Base-by-base conservation (phyloP, 805 yeast genomes). In the Yarrowia sp. region DNA sequence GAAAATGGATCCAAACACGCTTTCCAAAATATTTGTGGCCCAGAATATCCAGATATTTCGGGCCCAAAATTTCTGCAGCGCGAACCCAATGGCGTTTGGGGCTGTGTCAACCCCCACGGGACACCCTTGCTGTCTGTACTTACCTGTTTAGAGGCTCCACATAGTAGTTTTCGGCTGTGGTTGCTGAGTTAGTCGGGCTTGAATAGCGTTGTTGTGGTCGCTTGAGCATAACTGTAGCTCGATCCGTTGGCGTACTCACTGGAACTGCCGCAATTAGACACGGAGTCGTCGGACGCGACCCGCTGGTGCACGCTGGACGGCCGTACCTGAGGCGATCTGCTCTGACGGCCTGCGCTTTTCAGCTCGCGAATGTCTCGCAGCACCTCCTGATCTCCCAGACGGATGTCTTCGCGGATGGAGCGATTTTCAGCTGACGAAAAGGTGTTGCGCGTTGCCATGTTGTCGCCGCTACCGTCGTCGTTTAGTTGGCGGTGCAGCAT, bases 61-160 rank as follows among this genome's bases (percentile, higher is more conserved):
- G n/a, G n/a, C n/a, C n/a, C n/a, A n/a, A n/a, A n/a, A n/a, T n/a
- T n/a, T n/a, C n/a, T n/a, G n/a, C n/a, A n/a, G n/a, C n/a, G n/a
- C n/a, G n/a, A n/a, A n/a, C n/a, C n/a, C n/a, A n/a, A n/a, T n/a
- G n/a, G n/a, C n/a, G n/a, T n/a, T n/a, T n/a, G n/a, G n/a, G n/a
- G n/a, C n/a, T n/a, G n/a, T n/a, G n/a, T n/a, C n/a, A n/a, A n/a
- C n/a, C n/a, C n/a, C n/a, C n/a, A n/a, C n/a, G n/a, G n/a, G n/a
- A n/a, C n/a, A n/a, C 39, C 10, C 39, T 35, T 18, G 5, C 22
- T 19, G n/a, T n/a, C n/a, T 46, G 18, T 10, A 32, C 55, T 47
- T 21, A 47, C 55, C 55, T 47, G 38, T 47, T 47, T 18, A 47
- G 38, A 31, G 55, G 55, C n/a, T 47, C 38, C n/a, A 47, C 55